phyloP scores from a whole-genome alignment of 768 basidiomycete species.

The Lactarius hengduanensis region DNA sequence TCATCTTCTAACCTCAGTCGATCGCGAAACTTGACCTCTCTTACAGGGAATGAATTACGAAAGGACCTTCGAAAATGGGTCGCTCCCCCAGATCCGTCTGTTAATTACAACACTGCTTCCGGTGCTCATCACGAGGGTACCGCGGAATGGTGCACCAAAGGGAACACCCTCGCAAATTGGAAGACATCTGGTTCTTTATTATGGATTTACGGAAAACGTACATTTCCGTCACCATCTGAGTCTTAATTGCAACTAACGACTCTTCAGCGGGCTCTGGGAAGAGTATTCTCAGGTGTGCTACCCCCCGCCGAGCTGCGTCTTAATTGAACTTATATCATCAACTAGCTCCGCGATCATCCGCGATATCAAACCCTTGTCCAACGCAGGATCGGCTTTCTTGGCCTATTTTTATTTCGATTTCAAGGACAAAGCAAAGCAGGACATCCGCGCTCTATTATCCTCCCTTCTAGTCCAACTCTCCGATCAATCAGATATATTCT shows the following conservation, averaged over 20 bases:
- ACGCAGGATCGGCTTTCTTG: not conserved
- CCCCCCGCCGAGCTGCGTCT: not conserved
- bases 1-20: not conserved
- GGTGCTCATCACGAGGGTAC: not conserved
- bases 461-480: not conserved
- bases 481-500: not conserved
- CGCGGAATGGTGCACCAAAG: not conserved
- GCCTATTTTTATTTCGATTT: not conserved
- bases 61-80: not conserved
- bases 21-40: not conserved
- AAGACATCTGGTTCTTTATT: not conserved
- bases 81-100: not conserved
- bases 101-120: not conserved
- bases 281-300: not conserved
- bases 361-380: not conserved
- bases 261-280: not conserved
- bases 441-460: not conserved
- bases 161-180: not conserved
- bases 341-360: not conserved
- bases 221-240: not conserved
- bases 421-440: not conserved
- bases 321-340: not conserved
- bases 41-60: not conserved
- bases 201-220: not conserved
- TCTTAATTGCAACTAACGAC: not conserved